These are phyloP conservation scores for Lentinus brumalis DNA, from an alignment of 768 basidiomycete genomes.

Conservation along the genomic window DNA sequence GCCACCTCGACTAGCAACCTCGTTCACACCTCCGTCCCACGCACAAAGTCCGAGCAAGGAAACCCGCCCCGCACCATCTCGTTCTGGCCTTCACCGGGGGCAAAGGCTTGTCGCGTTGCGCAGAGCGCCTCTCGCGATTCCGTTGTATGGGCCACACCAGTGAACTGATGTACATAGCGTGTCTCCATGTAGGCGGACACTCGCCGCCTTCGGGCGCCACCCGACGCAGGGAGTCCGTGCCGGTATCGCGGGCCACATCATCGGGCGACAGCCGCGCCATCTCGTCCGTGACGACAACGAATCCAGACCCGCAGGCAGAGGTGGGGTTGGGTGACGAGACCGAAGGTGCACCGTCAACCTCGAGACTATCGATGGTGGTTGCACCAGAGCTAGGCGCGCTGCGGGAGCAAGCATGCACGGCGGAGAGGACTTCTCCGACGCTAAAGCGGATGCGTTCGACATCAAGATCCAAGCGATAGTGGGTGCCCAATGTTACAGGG, in stretches of 20 bases:
- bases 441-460: constrained; percentile 4
- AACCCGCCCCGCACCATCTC: not conserved
- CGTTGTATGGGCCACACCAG: constrained; percentile 15
- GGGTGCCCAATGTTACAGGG: not conserved
- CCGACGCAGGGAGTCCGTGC: not conserved
- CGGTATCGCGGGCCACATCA: not conserved
- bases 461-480: constrained; percentile 6
- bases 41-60: not conserved
- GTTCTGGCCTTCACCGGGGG: not conserved
- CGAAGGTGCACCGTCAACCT: not conserved
- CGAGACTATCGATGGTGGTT: not conserved
- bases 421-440: constrained; percentile 8
- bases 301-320: not conserved
- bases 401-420: constrained; percentile 4
- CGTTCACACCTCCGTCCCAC: not conserved
- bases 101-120: not conserved
- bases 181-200: constrained; percentile 18
- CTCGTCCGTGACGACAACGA: not conserved
- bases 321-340: not conserved
- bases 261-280: not conserved
- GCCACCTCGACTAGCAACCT: not conserved
- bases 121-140: not conserved
- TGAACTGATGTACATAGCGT: constrained; percentile 22
- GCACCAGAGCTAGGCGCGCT: not conserved
- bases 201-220: not conserved